Evolutionary conservation across 2,329 filamentous ascomycete genomes (phyloP), one percentile per base, ranked within the genome.

Genomic region (Aspergillus jensenii): DNA sequence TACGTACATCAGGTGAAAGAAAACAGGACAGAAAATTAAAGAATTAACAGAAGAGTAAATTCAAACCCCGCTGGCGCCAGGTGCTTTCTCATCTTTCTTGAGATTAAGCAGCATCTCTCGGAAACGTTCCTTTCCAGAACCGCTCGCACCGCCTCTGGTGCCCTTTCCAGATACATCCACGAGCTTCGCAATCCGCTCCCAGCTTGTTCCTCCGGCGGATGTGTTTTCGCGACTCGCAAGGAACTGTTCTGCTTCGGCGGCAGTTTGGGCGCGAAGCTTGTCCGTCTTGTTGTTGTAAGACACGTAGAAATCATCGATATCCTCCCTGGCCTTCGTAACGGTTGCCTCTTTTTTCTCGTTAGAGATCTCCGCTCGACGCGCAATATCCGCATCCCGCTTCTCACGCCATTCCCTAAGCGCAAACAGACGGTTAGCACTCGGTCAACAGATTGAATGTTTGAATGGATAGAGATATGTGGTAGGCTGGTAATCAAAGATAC

Each of bases 201-300:
- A 99, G 82, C 91, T 96, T 5, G 95, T 99, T 62, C 95, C 95
- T 51, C 95, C 95, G 11, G 91, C 91, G 23, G 92, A 90, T 40
- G 93, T 97, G 74, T 98, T 93, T 74, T 99, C 93, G 60, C 93
- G 87, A 75, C 82, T 92, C 55, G 85, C 88, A 47, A 98, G 80
- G 77, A 98, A 99, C 72, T 96, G 87, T 71, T 98, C 93, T 6
- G 93, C 95, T 68, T 99, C 95, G 75, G 90, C 89, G 69, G 89
- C 87, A 56, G 93, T 95, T 80, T 96, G 91, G 21, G 89, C 83
- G 66, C 97, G 89, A 59, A 85, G 86, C 84, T 98, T 98, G 75
- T 99, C 95, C 76, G 95, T 93, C 81, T 97, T 96, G 76, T 89
- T 88, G 81, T 98, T 98, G 82, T 99, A 99, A 78, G 96, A 97